Conservation (phyloP, 2,329 filamentous ascomycete genomes). For the Podosphaera leucotricha region DNA sequence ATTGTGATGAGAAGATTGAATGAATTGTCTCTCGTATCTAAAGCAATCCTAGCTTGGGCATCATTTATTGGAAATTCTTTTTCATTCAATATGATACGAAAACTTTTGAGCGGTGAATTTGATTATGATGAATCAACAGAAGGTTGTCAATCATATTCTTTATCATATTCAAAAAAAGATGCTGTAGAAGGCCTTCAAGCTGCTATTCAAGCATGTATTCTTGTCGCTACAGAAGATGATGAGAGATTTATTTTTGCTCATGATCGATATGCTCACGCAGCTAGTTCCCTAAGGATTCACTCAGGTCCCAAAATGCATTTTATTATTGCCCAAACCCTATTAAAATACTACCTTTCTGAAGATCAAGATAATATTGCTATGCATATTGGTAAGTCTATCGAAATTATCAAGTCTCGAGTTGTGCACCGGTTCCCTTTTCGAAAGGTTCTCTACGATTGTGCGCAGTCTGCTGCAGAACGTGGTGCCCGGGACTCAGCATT, state of each 20-base stretch:
- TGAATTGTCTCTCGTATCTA: constrained; percentile 51
- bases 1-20: constrained; percentile 60
- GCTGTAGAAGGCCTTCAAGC: constrained; percentile 59
- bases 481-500: constrained; percentile 63
- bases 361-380: constrained; percentile 42
- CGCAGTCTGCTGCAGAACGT: constrained; percentile 54
- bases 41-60: constrained; percentile 67
- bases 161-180: constrained; percentile 34
- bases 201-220: constrained; percentile 55
- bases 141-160: constrained; percentile 16
- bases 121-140: constrained; percentile 25
- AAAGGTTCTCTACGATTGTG: constrained; percentile 49
- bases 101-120: constrained; percentile 53
- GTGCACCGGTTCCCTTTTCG: constrained; percentile 40
- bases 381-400: constrained; percentile 57
- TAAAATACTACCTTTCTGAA: constrained; percentile 43
- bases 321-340: constrained; percentile 58
- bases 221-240: constrained; percentile 62
- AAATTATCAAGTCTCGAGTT: constrained; percentile 47
- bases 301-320: constrained; percentile 69
- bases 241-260: constrained; percentile 76
- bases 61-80: constrained; percentile 63
- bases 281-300: constrained; percentile 43
- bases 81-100: constrained; percentile 59
- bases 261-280: constrained; percentile 63